Evolutionary conservation across 2,329 filamentous ascomycete species (phyloP), one percentile per base, ranked within the genome.

Genomic region (Claviceps sp.): DNA sequence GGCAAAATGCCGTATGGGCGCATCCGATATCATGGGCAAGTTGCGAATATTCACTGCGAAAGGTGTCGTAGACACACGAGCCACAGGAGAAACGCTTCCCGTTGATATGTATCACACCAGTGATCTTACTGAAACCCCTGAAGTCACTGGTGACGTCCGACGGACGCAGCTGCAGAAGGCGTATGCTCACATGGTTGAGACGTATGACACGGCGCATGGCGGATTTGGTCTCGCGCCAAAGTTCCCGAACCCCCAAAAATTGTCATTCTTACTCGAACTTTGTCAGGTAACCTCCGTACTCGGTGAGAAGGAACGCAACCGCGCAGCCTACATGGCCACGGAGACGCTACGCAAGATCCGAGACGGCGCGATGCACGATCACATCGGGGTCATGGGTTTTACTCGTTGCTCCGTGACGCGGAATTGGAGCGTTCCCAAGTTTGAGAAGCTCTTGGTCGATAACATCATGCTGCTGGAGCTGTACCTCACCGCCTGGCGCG

Each of bases 391-490:
- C 22, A 22, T 22, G 6, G 78, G 78, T 2, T 81, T 81, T 58
- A 70, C 75, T 39, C 80, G 91, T 50, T 96, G 95, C 64, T 95
- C 89, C 14, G 85, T 95, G 7, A 97, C 91, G 0, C 73, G 82
- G 16, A 87, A 97, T 68, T 98, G 93, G 93, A 87, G 85, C 56
- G 72, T 97, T 46, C 93, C 93, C 11, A 90, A 95, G 65, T 98
- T 97, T 60, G 93, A 98, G 71, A 97, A 96, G 72, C 89, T 97
- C 78, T 78, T 96, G 10, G 89, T 89, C 51, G 93, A 97, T 63
- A 95, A 97, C 61, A 84, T 87, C 0, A 84, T 96, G 59, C 75
- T 97, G 1, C 71, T 97, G 2, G 78, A 84, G 24, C 75, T 93
- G 6, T 97, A 93, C 61, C 75, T 95, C 6, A 89, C 96, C 61